Conservation (phyloP, 1,139 yeast genomes). For the Saccharomyces pastorianus region DNA sequence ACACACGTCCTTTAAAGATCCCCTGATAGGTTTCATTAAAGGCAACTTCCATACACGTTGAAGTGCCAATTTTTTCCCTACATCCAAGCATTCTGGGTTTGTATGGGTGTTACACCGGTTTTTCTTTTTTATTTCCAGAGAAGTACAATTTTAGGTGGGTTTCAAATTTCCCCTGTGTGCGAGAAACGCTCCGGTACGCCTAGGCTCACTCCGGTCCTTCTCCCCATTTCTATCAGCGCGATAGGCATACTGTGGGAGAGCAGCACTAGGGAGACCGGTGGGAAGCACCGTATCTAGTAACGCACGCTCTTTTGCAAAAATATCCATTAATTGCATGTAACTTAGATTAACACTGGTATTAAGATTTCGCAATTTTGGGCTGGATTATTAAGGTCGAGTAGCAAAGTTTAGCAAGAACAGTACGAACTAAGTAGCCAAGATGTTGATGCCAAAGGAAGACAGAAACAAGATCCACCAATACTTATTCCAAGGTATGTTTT, state of each 20-base stretch:
- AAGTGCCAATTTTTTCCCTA: background rate
- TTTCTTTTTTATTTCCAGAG: background rate
- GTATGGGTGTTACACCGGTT: background rate
- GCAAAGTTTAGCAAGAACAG: slow-evolving; percentile 10
- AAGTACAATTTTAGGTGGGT: background rate
- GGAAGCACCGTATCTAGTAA: background rate
- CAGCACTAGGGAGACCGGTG: background rate
- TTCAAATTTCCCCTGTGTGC: background rate
- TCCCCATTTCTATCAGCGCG: background rate
- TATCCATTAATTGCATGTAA: background rate
- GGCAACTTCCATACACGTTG: background rate
- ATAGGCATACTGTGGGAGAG: background rate
- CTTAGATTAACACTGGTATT: background rate
- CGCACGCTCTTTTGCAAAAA: background rate
- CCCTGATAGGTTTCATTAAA: background rate
- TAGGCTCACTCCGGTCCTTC: background rate
- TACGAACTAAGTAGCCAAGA: slow-evolving; percentile 38
- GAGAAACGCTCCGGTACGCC: background rate
- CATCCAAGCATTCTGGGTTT: background rate
- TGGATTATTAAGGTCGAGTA: background rate
- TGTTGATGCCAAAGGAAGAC: slow-evolving; percentile 99
- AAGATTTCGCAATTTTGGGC: background rate
- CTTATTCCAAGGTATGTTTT: slow-evolving; percentile 90
- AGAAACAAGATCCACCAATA: slow-evolving; percentile 98
- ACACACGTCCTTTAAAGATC: background rate